Evolutionary conservation across 1,284 basidiomycete genomes (phyloP).

Genomic region (Boletus hoseneyae): DNA sequence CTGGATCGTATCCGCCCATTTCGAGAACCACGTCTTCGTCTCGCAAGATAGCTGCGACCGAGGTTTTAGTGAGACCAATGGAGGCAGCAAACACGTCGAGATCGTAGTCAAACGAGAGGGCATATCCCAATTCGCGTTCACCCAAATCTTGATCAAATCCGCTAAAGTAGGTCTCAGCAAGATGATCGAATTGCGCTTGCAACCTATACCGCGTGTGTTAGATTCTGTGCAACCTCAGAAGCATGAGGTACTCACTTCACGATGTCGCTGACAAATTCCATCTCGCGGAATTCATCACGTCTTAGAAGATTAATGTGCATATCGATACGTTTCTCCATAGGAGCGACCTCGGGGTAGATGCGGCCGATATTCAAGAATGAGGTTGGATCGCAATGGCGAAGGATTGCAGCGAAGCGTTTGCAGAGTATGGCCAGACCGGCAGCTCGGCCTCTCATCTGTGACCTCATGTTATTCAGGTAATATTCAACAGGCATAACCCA

Average conservation of each 20-base stretch:
- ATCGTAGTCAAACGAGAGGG: constrained; percentile 80
- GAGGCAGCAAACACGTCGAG: constrained; percentile 91
- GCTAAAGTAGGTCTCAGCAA: constrained; percentile 81
- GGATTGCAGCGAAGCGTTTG: constrained; percentile 82
- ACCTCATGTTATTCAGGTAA: background rate
- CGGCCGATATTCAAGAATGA: constrained; percentile 84
- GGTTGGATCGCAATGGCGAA: constrained; percentile 75
- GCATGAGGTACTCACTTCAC: constrained; percentile 57
- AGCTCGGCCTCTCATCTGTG: constrained; percentile 77
- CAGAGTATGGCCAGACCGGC: constrained; percentile 77
- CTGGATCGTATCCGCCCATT: constrained; percentile 68
- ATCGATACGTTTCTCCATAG: constrained; percentile 89
- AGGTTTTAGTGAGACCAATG: constrained; percentile 83
- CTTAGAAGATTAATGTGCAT: constrained; percentile 84
- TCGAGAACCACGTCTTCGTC: constrained; percentile 79
- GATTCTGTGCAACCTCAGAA: background rate
- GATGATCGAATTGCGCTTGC: constrained; percentile 87
- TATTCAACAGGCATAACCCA: background rate
- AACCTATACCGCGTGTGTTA: constrained; percentile 49
- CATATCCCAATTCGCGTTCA: constrained; percentile 84
- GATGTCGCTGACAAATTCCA: constrained; percentile 88
- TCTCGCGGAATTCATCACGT: constrained; percentile 87
- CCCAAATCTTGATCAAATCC: constrained; percentile 81
- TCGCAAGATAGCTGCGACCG: constrained; percentile 65
- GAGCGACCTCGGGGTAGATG: constrained; percentile 79